phyloP scores from a whole-genome alignment of 306 rosid species.

The Oxytropis ochrocephala region DNA sequence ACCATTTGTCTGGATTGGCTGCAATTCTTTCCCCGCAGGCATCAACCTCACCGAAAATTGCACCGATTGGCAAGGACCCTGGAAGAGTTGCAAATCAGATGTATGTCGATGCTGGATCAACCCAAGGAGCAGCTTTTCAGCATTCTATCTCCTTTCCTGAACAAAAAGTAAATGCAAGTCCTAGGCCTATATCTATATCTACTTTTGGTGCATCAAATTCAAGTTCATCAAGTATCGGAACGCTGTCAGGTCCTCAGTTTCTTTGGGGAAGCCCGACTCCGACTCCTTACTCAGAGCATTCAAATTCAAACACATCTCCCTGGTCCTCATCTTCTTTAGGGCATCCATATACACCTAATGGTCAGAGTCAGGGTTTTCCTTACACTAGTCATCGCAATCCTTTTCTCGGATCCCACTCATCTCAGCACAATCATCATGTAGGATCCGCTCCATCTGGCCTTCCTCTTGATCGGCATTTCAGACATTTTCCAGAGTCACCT shows the following conservation, averaged over 20 bases:
- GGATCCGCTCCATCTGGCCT: conserved; percentile 93
- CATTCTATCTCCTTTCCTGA: conserved; percentile 67
- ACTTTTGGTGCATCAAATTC: conserved; percentile 51
- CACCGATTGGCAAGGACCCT: conserved; percentile 89
- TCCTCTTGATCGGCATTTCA: conserved; percentile 71
- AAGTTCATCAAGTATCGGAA: conserved; percentile 63
- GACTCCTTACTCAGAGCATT: conserved; percentile 52
- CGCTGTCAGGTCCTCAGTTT: conserved; percentile 85
- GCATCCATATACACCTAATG: conserved; percentile 53
- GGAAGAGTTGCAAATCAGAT: conserved; percentile 55
- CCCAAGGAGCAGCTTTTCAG: conserved; percentile 54
- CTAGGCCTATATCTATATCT: conserved; percentile 52
- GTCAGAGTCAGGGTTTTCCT: conserved; percentile 69
- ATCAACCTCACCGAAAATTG: conserved; percentile 62
- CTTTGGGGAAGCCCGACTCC: conserved; percentile 95
- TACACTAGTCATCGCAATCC: conserved; percentile 46
- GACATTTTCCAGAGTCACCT: conserved; percentile 73
- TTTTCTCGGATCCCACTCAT: conserved; percentile 54
- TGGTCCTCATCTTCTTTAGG: conserved; percentile 67
- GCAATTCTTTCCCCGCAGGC: conserved; percentile 71
- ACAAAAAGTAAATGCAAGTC: conserved; percentile 51
- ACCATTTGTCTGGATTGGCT: conserved; percentile 73
- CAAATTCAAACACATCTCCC: conserved; percentile 54
- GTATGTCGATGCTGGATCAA: conserved; percentile 35
- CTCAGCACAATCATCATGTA: conserved; percentile 62